Percentiles rank a stretch among this genome's conserved stretches.
Evolutionary conservation across 2,329 filamentous ascomycete species (phyloP).

Genomic region (Xylariaceae sp.): DNA sequence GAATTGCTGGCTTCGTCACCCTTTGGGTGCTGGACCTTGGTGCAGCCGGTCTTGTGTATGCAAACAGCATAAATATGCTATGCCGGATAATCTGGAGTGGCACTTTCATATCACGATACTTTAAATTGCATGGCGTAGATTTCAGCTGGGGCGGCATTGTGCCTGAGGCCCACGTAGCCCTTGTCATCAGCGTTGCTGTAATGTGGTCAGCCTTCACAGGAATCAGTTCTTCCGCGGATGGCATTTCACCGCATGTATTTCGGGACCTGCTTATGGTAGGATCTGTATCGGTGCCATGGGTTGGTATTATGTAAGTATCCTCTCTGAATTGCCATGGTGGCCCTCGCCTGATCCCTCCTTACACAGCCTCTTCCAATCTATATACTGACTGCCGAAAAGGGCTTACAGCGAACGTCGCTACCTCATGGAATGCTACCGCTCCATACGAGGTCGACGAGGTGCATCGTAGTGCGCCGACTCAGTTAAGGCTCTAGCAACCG

Average conservation of each 20-base stretch:
- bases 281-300: slow-evolving; percentile 46
- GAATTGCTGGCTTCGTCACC: slow-evolving; percentile 67
- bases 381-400: slow-evolving; percentile 29
- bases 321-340: too few species aligned
- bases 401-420: slow-evolving; percentile 51
- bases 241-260: slow-evolving; percentile 30
- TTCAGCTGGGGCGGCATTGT: slow-evolving; percentile 39
- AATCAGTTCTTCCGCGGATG: slow-evolving; percentile 20
- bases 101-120: slow-evolving; percentile 65
- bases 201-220: slow-evolving; percentile 31
- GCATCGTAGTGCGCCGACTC: slow-evolving; percentile 3
- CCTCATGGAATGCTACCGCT: slow-evolving; percentile 45
- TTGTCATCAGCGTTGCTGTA: slow-evolving; percentile 40
- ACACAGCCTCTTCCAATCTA: too few species aligned
- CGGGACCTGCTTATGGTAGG: slow-evolving; percentile 44
- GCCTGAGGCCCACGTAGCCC: slow-evolving; percentile 38
- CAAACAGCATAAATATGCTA: slow-evolving; percentile 87
- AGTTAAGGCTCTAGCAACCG: too few species aligned
- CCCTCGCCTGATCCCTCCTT: too few species aligned
- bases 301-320: slow-evolving; percentile 55
- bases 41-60: slow-evolving; percentile 75
- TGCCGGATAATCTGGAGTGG: slow-evolving; percentile 79
- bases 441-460: slow-evolving; percentile 31
- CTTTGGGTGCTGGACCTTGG: slow-evolving; percentile 66
- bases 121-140: slow-evolving; percentile 40